Base-by-base conservation (phyloP, 2,329 filamentous ascomycete species). In the Paramyrothecium sp. region DNA sequence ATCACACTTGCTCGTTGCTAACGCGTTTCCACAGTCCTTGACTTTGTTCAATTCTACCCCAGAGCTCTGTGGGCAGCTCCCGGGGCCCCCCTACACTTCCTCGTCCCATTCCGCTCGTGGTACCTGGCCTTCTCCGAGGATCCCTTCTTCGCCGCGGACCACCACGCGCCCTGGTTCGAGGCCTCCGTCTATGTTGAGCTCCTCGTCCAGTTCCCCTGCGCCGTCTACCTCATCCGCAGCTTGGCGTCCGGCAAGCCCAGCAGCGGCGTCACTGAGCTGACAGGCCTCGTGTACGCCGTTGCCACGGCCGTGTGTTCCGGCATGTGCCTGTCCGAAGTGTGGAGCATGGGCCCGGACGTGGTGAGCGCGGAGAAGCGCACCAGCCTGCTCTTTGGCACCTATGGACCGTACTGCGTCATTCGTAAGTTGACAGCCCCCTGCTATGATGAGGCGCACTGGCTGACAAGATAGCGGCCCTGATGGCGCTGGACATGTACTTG, bases 41-140 rank as follows among this genome's bases (percentile, higher is more conserved):
- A 86, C 63, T 77, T 82, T 51, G 76, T 83, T 38, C 74, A 76
- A 33, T 75, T 83, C 61, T 85, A 84, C 66, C 83, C 83, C 1
- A 57, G 65, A 2, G 71, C 68, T 53, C 74, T 85, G 50, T 82
- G 77, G 69, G 65, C 70, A 3, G 58, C 72, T 0, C 64, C 74
- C 1, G 71, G 67, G 4, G 67, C 76, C 0, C 82, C 82, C 0
- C 70, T 85, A 7, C 77, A 82, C 67, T 73, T 78, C 60, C 71
- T 84, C 50, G 68, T 75, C 60, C 56, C 69, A 38, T 65, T 84
- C 57, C 78, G 81, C 57, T 58, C 70, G 3, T 76, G 73, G 63
- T 85, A 85, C 70, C 69, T 80, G 48, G 58, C 67, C 38, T 71
- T 71, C 12, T 80, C 80, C 63, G 80, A 81, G 56, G 83, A 86